These are phyloP conservation scores for Pachysolen tannophilus DNA, from an alignment of 805 yeast genomes.

Conservation along the genomic window DNA sequence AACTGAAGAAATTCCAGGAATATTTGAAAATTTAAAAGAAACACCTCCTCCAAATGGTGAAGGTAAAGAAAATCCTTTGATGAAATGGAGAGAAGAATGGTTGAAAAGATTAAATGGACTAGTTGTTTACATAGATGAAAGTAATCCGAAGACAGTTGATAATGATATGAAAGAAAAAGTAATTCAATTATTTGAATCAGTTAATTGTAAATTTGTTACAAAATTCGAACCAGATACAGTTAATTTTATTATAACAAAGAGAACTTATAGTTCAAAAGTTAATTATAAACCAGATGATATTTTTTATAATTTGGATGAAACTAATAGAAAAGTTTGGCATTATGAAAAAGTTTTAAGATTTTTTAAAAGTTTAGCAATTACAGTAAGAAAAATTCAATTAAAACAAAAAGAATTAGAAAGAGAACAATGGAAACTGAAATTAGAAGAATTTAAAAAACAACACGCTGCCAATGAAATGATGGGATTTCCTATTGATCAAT, in stretches of 20 bases:
- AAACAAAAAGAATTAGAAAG: not conserved
- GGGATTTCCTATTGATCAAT: not conserved
- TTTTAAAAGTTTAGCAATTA: slow-evolving; percentile 35
- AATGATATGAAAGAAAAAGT: slow-evolving; percentile 32
- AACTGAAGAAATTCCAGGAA: slow-evolving; percentile 8
- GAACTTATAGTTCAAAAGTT: slow-evolving; percentile 29
- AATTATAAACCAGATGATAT: slow-evolving; percentile 35
- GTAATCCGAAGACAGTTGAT: slow-evolving; percentile 26
- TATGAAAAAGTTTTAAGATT: slow-evolving; percentile 49
- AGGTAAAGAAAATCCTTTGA: slow-evolving; percentile 34
- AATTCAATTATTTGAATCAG: slow-evolving; percentile 33
- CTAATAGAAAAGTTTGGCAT: slow-evolving; percentile 52
- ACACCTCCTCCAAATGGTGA: slow-evolving; percentile 24
- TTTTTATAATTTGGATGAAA: slow-evolving; percentile 34
- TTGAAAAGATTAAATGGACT: slow-evolving; percentile 37
- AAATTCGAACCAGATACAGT: slow-evolving; percentile 33
- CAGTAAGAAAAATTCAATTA: not conserved
- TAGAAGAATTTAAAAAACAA: not conserved
- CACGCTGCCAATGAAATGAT: not conserved
- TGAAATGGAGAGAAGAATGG: slow-evolving; percentile 48
- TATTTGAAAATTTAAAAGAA: slow-evolving; percentile 25
- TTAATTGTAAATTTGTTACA: slow-evolving; percentile 38
- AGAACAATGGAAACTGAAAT: not conserved
- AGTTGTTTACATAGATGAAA: slow-evolving; percentile 41
- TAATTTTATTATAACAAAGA: slow-evolving; percentile 41